Base-by-base conservation (phyloP, 495 filamentous ascomycete species). In the Gamarada debralockiae region DNA sequence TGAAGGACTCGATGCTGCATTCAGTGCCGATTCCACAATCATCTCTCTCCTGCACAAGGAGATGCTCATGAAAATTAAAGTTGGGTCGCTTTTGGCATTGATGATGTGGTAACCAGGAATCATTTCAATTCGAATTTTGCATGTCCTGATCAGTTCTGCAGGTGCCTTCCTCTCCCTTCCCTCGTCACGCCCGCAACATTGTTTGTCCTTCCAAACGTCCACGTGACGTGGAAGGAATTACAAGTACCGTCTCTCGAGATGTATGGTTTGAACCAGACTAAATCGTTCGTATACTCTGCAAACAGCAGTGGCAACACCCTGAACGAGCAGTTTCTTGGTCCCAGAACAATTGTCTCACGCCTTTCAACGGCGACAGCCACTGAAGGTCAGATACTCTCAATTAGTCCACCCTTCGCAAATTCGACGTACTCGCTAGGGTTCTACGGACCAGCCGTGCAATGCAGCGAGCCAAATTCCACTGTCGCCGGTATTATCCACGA, bases 121-220 rank as follows among this genome's bases (percentile, higher is more conserved):
- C 27, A 12, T 27, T n/a, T 13, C 12, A 27, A n/a, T 37, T 21
- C 17, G 12, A 33, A 13, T 20, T 23, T 2, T 17, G n/a, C 2
- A 8, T 20, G 3, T 38, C 5, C 29, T 43, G 6, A 6, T 40
- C 3, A 31, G 13, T 4, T 25, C 2, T 41, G n/a, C 15, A 63
- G 60, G 43, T 44, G 25, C 31, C 17, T 63, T 23, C 56, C 50
- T 44, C n/a, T 63, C 9, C 45, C 60, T 8, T 50, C 59, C 2
- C 25, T 60, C 1, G 31, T 61, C 23, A 55, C 57, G 2, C 60
- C 62, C 2, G 52, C 56, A 2, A 63, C 60, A 9, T 49, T 63
- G 2, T 49, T 21, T 18, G 51, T 63, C 17, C 7, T 41, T 12
- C 45, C 48, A 13, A 29, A 15, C 18, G 8, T 36, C 15, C 25